Percentiles rank a stretch among this genome's conserved stretches.
phyloP scores from a whole-genome alignment of 1,284 basidiomycete species.

The Puccinia novopanici region DNA sequence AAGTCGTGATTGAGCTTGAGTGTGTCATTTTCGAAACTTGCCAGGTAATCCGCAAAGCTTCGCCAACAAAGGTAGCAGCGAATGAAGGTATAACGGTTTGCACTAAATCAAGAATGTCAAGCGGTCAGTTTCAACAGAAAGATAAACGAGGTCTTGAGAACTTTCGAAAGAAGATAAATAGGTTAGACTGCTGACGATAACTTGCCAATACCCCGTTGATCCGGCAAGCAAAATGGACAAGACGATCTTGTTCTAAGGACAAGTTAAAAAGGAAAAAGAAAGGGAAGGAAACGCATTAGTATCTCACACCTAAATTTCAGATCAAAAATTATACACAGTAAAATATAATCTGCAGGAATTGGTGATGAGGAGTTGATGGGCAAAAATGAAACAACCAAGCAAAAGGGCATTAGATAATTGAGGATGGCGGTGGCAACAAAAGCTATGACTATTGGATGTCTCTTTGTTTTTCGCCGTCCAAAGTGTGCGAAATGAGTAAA shows the following conservation, averaged over 20 bases:
- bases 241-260: neutral
- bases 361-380: neutral
- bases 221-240: slow-evolving; percentile 18
- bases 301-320: neutral
- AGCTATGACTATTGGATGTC: slow-evolving; percentile 26
- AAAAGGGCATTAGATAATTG: slow-evolving; percentile 37
- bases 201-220: slow-evolving; percentile 32
- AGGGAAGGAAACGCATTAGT: neutral
- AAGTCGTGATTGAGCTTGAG: neutral
- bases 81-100: slow-evolving; percentile 34
- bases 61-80: slow-evolving; percentile 37
- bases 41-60: slow-evolving; percentile 34
- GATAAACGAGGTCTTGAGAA: neutral
- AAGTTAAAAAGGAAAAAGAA: no score
- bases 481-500: slow-evolving; percentile 24
- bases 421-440: slow-evolving; percentile 26
- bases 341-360: neutral
- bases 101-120: slow-evolving; percentile 9
- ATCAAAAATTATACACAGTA: slow-evolving; percentile 1
- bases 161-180: neutral
- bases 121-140: neutral
- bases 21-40: slow-evolving; percentile 10
- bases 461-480: slow-evolving; percentile 25
- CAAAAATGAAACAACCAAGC: slow-evolving; percentile 32
- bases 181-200: slow-evolving; percentile 26